Base-by-base conservation (phyloP, 768 basidiomycete genomes). In the Suillus subalutaceus region DNA sequence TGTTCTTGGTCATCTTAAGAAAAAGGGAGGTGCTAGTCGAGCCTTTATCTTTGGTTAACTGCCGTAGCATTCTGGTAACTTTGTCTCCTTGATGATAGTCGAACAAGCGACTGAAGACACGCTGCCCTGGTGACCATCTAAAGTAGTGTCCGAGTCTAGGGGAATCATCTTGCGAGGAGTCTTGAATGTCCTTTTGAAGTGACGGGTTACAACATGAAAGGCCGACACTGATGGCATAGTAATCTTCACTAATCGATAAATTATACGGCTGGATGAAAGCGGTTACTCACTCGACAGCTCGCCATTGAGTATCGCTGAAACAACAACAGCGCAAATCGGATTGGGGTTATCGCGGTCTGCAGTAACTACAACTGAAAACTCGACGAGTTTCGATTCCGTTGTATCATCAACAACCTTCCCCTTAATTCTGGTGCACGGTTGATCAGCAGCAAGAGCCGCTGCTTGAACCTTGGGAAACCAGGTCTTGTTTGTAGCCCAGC, bases 151-250 rank as follows among this genome's bases (percentile, higher is more conserved):
- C 35, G 20, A 12, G n/a, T 56, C 6, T 41, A 5, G 12, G 13
- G 40, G 1, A 41, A 41, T 15, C 40, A 41, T 15, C 13, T 41
- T 41, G 3, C 12, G 1, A 0, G 40, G 12, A 15, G 40, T 41
- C 40, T 40, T 40, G 40, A 4, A 40, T 40, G 3, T 40, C 40
- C 40, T 40, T 4, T 41, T 41, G 40, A 41, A 5, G 40, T 2
- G 12, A 15, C 40, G 15, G 40, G 5, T 41, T 5, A 41, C 13
- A 15, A 41, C 5, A 13, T 15, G 50, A 53, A 26, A 53, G 26
- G 26, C 8, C 15, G 26, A 7, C 52, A 6, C 3, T 0, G 0
- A 52, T 13, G 5, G 0, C 0, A 3, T 4, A 3, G 38, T 0
- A 40, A 5, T 0, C 40, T 40, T 40, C 2, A 4, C 40, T 15